Conservation (phyloP, 2,329 filamentous ascomycete species). For the Aureobasidium sp. region DNA sequence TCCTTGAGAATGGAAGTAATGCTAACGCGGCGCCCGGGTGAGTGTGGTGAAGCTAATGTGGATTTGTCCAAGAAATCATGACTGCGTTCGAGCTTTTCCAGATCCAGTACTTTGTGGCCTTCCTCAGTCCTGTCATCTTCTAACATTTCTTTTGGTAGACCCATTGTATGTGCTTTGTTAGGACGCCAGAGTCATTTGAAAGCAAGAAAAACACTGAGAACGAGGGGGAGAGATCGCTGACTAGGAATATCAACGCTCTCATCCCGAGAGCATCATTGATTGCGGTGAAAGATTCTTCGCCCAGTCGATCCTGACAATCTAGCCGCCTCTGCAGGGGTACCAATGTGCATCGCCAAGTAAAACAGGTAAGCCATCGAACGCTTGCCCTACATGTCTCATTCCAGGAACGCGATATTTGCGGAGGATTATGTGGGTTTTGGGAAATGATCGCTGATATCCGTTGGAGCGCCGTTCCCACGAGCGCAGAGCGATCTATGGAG, state of each 20-base stretch:
- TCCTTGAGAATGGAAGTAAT: not conserved
- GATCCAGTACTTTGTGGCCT: not conserved
- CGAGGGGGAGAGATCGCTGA: not conserved
- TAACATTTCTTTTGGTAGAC: not conserved
- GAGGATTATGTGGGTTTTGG: too few relatives aligned
- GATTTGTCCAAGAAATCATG: not conserved
- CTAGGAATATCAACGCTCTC: not conserved
- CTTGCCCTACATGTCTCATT: too few relatives aligned
- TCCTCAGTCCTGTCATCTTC: not conserved
- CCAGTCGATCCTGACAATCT: too few relatives aligned
- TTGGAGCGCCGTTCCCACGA: too few relatives aligned
- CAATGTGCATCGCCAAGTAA: too few relatives aligned
- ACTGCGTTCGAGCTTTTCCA: not conserved
- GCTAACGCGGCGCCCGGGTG: not conserved
- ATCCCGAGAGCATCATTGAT: not conserved
- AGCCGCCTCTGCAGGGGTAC: too few relatives aligned
- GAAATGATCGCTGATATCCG: too few relatives aligned
- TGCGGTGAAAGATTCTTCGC: not conserved
- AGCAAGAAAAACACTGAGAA: not conserved
- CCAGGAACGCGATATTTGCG: too few relatives aligned
- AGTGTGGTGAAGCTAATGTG: not conserved
- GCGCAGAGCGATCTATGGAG: too few relatives aligned
- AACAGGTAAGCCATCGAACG: too few relatives aligned
- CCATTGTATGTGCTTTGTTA: not conserved
- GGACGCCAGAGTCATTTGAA: not conserved